Conservation (phyloP, 768 basidiomycete genomes). For the Lactifluus echinatus region DNA sequence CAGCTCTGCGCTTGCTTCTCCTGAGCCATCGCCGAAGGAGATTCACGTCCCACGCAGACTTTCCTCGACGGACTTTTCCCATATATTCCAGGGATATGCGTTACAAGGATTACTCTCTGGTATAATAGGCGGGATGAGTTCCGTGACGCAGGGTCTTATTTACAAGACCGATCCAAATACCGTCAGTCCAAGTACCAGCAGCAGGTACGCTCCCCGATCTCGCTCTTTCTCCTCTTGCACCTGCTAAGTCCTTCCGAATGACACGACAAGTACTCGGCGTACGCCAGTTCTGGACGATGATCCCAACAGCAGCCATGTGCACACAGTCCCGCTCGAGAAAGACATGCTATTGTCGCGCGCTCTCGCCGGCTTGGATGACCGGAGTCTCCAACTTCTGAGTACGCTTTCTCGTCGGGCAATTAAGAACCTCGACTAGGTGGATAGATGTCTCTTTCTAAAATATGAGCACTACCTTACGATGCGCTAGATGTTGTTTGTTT, state of each 20-base stretch:
- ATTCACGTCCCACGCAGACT: neutral
- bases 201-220: too few relatives aligned
- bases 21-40: neutral
- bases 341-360: neutral
- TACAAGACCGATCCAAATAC: too few relatives aligned
- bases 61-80: too few relatives aligned
- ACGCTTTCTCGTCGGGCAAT: neutral
- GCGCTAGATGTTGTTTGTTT: too few relatives aligned
- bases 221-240: too few relatives aligned
- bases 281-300: neutral
- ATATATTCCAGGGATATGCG: too few relatives aligned
- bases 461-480: too few relatives aligned
- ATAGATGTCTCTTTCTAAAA: neutral
- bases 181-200: too few relatives aligned
- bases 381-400: neutral
- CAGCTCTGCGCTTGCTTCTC: neutral
- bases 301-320: neutral
- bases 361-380: neutral
- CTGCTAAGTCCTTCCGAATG: too few relatives aligned
- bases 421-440: neutral
- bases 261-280: neutral
- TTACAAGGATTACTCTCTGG: neutral
- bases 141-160: too few relatives aligned
- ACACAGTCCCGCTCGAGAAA: neutral
- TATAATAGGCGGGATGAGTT: neutral